Conservation (phyloP, 495 filamentous ascomycete species). For the Penicilliopsis zonata region DNA sequence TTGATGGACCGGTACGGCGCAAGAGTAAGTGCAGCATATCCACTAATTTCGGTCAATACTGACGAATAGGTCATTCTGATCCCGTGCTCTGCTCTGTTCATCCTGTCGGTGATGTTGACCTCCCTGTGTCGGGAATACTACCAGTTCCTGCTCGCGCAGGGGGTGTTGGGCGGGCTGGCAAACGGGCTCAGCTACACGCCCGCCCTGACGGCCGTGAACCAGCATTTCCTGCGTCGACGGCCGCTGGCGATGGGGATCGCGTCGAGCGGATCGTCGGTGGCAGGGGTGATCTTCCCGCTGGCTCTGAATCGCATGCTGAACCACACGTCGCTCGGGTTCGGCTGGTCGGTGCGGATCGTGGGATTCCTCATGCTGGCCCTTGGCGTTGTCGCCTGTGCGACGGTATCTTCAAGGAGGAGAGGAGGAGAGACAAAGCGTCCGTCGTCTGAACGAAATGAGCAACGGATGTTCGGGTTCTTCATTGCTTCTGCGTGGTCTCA, state of each 20-base stretch:
- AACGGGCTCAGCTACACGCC: conserved; percentile 24
- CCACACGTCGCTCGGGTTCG: conserved; percentile 25
- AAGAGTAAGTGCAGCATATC: too few species aligned
- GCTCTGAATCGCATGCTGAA: conserved; percentile 14
- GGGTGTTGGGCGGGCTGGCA: conserved; percentile 29
- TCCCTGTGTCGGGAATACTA: conserved; percentile 41
- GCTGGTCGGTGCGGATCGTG: conserved; percentile 51
- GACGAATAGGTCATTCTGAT: conserved; percentile 4
- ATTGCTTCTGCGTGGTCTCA: conserved; percentile 7
- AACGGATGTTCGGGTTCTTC: background rate
- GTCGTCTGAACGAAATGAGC: background rate
- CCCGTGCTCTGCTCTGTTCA: conserved; percentile 8
- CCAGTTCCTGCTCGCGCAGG: conserved; percentile 46
- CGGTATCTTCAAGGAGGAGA: conserved; percentile 15
- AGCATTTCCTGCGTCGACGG: conserved; percentile 24
- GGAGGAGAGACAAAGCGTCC: too few species aligned
- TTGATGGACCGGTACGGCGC: conserved; percentile 15
- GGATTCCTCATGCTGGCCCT: conserved; percentile 47
- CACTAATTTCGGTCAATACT: too few species aligned
- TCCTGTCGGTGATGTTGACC: conserved; percentile 36
- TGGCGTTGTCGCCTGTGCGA: conserved; percentile 24
- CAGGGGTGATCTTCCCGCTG: conserved; percentile 20
- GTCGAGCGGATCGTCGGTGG: conserved; percentile 21
- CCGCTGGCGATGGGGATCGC: conserved; percentile 22
- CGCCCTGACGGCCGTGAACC: conserved; percentile 13